Evolutionary conservation across 73 alveolate species (phyloP).

Genomic region (Vitrella brassicaformis): DNA sequence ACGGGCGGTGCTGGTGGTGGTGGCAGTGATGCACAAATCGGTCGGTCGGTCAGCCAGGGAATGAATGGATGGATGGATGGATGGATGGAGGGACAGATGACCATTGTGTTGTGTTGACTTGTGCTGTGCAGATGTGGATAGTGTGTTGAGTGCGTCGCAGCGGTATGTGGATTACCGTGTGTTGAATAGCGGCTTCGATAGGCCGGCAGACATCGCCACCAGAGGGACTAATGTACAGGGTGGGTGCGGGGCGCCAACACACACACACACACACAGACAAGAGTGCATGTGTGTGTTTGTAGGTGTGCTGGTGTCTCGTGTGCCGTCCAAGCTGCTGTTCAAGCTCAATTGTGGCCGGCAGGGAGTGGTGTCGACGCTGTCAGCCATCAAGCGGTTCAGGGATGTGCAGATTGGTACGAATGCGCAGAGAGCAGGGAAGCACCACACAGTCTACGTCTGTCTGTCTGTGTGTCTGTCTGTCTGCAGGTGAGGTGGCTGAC

Average conservation of each 20-base stretch:
- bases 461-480: neutral
- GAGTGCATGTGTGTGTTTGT: neutral
- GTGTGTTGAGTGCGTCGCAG: conserved; percentile 6
- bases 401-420: neutral
- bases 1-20: neutral
- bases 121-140: no score
- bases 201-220: conserved; percentile 11
- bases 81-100: no score
- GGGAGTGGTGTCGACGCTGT: conserved; percentile 19
- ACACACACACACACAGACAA: neutral
- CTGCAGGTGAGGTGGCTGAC: conserved; percentile 7
- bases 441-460: neutral
- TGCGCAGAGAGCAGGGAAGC: neutral
- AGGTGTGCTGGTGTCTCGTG: neutral
- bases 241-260: neutral
- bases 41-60: neutral
- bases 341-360: conserved; percentile 31
- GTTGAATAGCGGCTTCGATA: conserved; percentile 11
- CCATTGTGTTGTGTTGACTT: no score
- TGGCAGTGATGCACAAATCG: neutral
- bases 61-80: no score
- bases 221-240: neutral
- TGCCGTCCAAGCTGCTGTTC: conserved; percentile 15
- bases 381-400: conserved; percentile 17
- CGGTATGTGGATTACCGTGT: conserved; percentile 5